Conservation (phyloP, 1,284 basidiomycete species). For the Schizopora paradoxa region DNA sequence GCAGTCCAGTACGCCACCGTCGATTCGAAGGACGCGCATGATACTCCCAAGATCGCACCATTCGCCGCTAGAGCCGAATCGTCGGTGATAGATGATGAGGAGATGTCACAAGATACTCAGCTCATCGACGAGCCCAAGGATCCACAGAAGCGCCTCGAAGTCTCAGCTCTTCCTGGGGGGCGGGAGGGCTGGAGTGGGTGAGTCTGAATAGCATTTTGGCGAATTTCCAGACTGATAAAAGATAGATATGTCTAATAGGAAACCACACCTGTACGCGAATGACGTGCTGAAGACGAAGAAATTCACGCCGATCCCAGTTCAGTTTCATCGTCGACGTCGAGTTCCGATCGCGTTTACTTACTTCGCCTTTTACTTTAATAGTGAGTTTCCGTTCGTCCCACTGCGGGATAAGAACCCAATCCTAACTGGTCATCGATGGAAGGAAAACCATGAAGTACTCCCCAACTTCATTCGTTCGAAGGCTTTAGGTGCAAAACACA, state of each 20-base stretch:
- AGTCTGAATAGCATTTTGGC: neutral
- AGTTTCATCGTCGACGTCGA: constrained; percentile 8
- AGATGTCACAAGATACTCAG: no score
- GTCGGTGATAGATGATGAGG: no score
- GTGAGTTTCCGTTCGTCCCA: constrained; percentile 48
- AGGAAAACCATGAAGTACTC: constrained; percentile 41
- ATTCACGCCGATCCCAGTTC: constrained; percentile 40
- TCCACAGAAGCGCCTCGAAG: no score
- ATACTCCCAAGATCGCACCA: no score
- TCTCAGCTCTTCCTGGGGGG: constrained; percentile 12
- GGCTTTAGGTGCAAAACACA: constrained; percentile 40
- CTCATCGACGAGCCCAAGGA: no score
- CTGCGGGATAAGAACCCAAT: constrained; percentile 49
- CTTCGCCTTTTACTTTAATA: constrained; percentile 19
- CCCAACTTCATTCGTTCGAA: neutral
- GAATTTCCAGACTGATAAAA: no score
- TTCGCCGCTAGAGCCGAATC: no score
- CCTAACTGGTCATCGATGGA: constrained; percentile 48
- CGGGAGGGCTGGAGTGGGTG: constrained; percentile 15
- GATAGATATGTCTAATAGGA: constrained; percentile 47
- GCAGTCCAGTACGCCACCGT: no score
- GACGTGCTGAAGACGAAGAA: constrained; percentile 37
- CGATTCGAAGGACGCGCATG: no score
- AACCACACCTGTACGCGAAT: constrained; percentile 36
- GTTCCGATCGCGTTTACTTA: no score